These are phyloP conservation scores for Moesziomyces sp. DNA, from an alignment of 1,284 basidiomycete genomes.

Conservation along the genomic window DNA sequence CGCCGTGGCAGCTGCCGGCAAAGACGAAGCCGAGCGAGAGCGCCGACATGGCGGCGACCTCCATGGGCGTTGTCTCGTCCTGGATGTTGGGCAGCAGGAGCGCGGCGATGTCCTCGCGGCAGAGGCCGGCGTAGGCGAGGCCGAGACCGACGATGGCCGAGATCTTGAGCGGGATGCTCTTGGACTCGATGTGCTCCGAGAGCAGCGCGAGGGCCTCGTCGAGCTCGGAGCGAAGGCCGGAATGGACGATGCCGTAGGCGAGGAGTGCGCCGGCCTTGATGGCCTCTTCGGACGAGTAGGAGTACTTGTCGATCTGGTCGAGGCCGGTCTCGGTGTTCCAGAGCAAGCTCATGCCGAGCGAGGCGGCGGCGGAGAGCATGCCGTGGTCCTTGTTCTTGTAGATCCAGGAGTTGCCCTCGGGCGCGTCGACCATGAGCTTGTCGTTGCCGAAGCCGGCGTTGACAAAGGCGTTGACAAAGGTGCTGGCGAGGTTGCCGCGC, in stretches of 20 bases:
- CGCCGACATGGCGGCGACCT: conserved; percentile 86
- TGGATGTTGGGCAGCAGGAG: conserved; percentile 62
- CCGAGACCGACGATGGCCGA: conserved; percentile 81
- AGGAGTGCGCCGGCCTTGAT: conserved; percentile 97
- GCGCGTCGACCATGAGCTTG: conserved; percentile 95
- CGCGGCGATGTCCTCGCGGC: conserved; percentile 81
- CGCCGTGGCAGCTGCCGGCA: conserved; percentile 93
- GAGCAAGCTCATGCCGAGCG: conserved; percentile 88
- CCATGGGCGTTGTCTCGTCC: conserved; percentile 75
- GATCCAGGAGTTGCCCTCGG: conserved; percentile 96
- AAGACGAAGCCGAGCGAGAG: conserved; percentile 94
- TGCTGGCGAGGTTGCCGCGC: conserved; percentile 91
- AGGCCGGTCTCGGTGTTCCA: conserved; percentile 98
- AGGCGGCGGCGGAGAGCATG: conserved; percentile 96
- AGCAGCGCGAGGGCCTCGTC: conserved; percentile 93
- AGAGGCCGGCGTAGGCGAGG: conserved; percentile 91
- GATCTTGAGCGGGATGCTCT: conserved; percentile 83
- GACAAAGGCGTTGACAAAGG: conserved; percentile 98
- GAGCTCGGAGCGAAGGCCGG: conserved; percentile 88
- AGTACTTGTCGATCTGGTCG: conserved; percentile 96
- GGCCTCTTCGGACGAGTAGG: conserved; percentile 93
- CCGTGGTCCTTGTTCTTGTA: conserved; percentile 99
- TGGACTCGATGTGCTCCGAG: conserved; percentile 89
- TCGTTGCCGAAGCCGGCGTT: conserved; percentile 99
- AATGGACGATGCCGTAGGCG: conserved; percentile 92